phyloP scores from a whole-genome alignment of 2,329 filamentous ascomycete species.

The Fusarium tjaetaba region DNA sequence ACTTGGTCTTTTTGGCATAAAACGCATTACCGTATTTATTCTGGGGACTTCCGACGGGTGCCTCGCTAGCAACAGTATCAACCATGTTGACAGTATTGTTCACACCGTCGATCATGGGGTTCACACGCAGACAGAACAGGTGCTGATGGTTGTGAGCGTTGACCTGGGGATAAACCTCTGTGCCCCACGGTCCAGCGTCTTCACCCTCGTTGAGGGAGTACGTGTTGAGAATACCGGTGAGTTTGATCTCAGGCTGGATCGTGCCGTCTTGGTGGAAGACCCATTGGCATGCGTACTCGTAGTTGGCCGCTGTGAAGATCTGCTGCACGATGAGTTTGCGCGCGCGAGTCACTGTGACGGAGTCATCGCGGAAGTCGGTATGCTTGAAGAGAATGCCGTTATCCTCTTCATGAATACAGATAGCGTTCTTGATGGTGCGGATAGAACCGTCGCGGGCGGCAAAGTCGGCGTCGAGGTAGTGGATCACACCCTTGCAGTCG shows the following conservation, averaged over 20 bases:
- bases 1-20: conserved; percentile 84
- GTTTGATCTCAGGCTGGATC: conserved; percentile 89
- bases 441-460: conserved; percentile 80
- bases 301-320: conserved; percentile 95
- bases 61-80: conserved; percentile 76
- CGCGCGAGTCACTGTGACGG: conserved; percentile 84
- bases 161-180: conserved; percentile 82
- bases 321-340: conserved; percentile 89
- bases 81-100: conserved; percentile 87
- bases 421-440: conserved; percentile 88
- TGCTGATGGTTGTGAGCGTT: conserved; percentile 98
- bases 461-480: conserved; percentile 90
- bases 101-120: conserved; percentile 86
- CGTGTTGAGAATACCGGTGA: conserved; percentile 93
- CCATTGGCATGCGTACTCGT: conserved; percentile 84
- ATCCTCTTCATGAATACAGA: conserved; percentile 96
- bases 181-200: conserved; percentile 87
- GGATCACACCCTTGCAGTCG: conserved; percentile 89
- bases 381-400: conserved; percentile 93
- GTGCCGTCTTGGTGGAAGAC: conserved; percentile 88
- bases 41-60: conserved; percentile 79
- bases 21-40: conserved; percentile 94
- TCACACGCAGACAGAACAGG: conserved; percentile 88
- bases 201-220: conserved; percentile 84
- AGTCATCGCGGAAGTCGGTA: conserved; percentile 91